A percentile compares a stretch with the other conserved stretches of the same genome.
phyloP scores from a whole-genome alignment of 768 basidiomycete species.

The Rhodotorula sphaerocarpa region DNA sequence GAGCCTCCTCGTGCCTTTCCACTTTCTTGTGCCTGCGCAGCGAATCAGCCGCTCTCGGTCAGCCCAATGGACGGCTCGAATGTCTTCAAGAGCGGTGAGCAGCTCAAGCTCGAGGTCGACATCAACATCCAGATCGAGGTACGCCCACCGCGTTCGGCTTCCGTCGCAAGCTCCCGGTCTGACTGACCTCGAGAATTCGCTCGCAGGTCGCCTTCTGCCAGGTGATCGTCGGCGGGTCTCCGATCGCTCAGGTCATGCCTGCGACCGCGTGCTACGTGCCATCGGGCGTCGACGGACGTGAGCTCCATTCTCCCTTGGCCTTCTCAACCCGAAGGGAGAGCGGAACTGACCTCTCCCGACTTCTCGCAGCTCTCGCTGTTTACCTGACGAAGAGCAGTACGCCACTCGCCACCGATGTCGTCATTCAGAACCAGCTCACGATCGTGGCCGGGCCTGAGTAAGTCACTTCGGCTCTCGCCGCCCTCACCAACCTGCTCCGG shows the following conservation, averaged over 20 bases:
- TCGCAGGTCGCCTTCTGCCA: slow-evolving; percentile 52
- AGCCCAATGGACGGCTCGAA: background rate
- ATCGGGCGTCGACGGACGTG: slow-evolving; percentile 56
- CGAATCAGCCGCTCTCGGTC: slow-evolving; percentile 31
- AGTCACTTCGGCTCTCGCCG: slow-evolving; percentile 58
- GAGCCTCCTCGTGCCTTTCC: too few relatives aligned
- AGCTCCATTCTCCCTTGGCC: background rate
- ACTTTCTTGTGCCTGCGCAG: background rate
- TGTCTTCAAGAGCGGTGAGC: slow-evolving; percentile 8
- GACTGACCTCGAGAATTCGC: background rate
- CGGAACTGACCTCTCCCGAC: background rate
- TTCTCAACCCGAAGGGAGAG: background rate
- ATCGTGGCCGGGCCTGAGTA: slow-evolving; percentile 62
- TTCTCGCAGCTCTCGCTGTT: slow-evolving; percentile 20
- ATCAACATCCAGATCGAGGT: slow-evolving; percentile 9
- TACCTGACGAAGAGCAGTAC: slow-evolving; percentile 48
- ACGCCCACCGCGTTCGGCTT: background rate
- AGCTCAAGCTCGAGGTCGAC: slow-evolving; percentile 5
- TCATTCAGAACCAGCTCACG: slow-evolving; percentile 50
- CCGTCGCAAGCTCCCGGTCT: background rate
- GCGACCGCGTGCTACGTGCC: slow-evolving; percentile 60
- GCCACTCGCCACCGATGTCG: slow-evolving; percentile 58
- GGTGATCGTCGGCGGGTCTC: slow-evolving; percentile 60
- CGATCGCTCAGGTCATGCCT: slow-evolving; percentile 55
- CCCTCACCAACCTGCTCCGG: too few relatives aligned